phyloP scores from a whole-genome alignment of 768 basidiomycete species.

The Hirschioporus abietinus region DNA sequence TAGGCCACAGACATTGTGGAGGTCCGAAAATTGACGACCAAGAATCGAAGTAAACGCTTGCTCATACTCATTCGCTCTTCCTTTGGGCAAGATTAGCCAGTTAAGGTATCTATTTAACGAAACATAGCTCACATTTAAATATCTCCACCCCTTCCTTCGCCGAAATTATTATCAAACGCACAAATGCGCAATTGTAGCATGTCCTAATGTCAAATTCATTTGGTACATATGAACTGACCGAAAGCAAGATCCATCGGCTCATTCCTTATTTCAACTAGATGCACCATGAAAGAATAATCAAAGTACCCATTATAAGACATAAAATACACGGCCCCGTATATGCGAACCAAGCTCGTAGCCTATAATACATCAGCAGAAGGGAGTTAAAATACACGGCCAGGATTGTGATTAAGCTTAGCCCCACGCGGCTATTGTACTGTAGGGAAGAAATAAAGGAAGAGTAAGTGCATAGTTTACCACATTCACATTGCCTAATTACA shows the following conservation, averaged over 20 bases:
- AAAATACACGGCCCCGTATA: not conserved
- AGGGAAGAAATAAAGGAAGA: constrained; percentile 7
- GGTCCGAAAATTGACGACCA: not conserved
- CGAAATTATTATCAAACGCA: not conserved
- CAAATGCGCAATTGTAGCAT: not conserved
- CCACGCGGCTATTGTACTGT: constrained; percentile 62
- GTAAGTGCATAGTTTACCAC: not conserved
- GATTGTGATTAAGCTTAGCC: constrained; percentile 29
- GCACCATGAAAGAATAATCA: too few relatives aligned
- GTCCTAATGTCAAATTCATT: not conserved
- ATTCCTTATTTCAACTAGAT: too few relatives aligned
- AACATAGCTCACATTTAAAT: not conserved
- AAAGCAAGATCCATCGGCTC: too few relatives aligned
- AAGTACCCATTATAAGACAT: too few relatives aligned
- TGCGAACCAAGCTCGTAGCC: not conserved
- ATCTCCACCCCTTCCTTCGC: not conserved
- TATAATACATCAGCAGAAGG: not conserved
- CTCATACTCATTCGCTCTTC: not conserved
- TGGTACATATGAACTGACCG: not conserved
- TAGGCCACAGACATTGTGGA: not conserved
- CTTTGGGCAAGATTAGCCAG: not conserved
- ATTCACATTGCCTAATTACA: constrained; percentile 12
- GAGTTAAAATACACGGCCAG: not conserved
- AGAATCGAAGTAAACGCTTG: not conserved
- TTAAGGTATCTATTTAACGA: not conserved